A percentile compares a stretch with the other conserved stretches of the same genome.
Conservation (phyloP, 306 rosid species). For the Biancaea sappan region DNA sequence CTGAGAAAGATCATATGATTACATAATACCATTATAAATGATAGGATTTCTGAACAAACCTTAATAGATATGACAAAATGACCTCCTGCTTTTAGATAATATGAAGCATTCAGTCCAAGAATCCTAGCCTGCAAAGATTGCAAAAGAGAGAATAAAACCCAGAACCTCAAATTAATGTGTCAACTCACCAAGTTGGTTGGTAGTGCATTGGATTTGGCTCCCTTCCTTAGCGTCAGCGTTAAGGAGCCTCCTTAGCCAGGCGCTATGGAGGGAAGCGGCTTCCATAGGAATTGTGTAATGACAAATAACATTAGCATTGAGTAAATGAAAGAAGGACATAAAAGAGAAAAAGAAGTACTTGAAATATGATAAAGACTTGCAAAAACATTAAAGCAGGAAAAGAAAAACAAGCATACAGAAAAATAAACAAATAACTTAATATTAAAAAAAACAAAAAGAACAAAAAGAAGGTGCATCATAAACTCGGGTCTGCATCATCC, state of each 20-base stretch:
- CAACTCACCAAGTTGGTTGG: neutral
- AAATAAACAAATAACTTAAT: conserved; percentile 28
- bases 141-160: neutral
- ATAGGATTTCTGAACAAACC: conserved; percentile 43
- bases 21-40: neutral
- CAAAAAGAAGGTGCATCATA: conserved; percentile 48
- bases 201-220: too few relatives aligned
- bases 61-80: conserved; percentile 91
- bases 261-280: too few relatives aligned
- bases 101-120: conserved; percentile 87
- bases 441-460: neutral
- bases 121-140: conserved; percentile 81
- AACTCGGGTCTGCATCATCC: conserved; percentile 74
- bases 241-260: too few relatives aligned
- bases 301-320: neutral
- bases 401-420: too few relatives aligned
- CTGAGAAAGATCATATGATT: neutral
- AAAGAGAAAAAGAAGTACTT: too few relatives aligned
- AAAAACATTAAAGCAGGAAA: neutral
- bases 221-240: too few relatives aligned
- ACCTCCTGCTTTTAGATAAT: conserved; percentile 83
- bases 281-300: neutral
- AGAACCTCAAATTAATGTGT: neutral
- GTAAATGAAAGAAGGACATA: too few relatives aligned
- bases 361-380: neutral